Conservation (phyloP, 2,329 filamentous ascomycete species). For the Aspergillus candidus region DNA sequence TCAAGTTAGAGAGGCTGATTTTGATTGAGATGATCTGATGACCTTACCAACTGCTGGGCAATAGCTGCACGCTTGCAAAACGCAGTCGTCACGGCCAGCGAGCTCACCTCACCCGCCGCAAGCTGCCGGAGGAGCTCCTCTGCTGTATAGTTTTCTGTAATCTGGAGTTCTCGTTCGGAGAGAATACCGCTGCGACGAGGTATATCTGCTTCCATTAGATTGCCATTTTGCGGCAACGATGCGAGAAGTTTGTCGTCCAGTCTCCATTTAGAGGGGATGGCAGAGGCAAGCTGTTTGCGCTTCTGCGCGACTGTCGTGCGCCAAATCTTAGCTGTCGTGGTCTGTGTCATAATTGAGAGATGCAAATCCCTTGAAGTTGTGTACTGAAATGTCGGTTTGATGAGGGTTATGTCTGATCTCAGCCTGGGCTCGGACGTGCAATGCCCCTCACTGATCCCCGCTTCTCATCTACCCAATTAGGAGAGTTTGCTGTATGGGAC, state of each 20-base stretch:
- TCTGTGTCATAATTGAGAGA: neutral
- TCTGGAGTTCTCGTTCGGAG: constrained; percentile 40
- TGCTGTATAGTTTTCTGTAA: constrained; percentile 35
- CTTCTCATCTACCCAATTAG: too few relatives aligned
- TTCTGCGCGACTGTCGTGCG: constrained; percentile 20
- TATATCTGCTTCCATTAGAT: constrained; percentile 17
- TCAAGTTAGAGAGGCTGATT: neutral
- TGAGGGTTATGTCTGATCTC: too few relatives aligned
- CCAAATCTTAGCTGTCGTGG: constrained; percentile 11
- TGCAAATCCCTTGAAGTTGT: neutral
- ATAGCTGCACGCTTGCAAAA: constrained; percentile 39
- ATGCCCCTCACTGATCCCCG: too few relatives aligned
- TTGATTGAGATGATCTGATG: neutral
- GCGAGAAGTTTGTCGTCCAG: constrained; percentile 13
- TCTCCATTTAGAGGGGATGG: constrained; percentile 31
- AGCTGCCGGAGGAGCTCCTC: constrained; percentile 15
- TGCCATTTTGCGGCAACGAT: constrained; percentile 5
- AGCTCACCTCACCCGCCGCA: constrained; percentile 14
- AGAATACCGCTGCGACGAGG: constrained; percentile 39
- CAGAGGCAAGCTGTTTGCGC: constrained; percentile 22
- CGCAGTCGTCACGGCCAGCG: constrained; percentile 19
- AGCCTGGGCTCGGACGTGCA: too few relatives aligned
- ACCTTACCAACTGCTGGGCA: constrained; percentile 30
- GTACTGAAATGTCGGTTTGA: too few relatives aligned
- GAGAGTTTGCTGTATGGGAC: too few relatives aligned